These are phyloP conservation scores for Hypoxylon sp. DNA, from an alignment of 2,329 filamentous ascomycete genomes.

Conservation along the genomic window DNA sequence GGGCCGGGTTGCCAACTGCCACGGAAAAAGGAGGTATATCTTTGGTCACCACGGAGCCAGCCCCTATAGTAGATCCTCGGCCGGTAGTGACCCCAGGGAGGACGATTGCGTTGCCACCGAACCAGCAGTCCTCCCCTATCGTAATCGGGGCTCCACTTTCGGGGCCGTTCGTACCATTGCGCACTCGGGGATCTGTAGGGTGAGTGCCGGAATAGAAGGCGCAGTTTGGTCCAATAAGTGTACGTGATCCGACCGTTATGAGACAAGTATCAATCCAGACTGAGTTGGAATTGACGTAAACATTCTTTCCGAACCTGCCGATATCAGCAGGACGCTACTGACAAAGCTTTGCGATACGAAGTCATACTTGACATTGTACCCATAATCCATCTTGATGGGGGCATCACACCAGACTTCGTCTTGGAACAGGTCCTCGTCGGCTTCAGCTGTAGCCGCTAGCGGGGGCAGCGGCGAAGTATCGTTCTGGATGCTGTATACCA, in stretches of 20 bases:
- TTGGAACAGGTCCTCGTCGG: conserved; percentile 74
- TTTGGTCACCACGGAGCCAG: conserved; percentile 87
- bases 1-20: not conserved
- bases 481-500: not conserved
- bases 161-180: conserved; percentile 81
- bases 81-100: conserved; percentile 85
- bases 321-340: not conserved
- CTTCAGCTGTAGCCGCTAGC: conserved; percentile 65
- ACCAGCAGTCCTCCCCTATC: conserved; percentile 85
- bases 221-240: conserved; percentile 83
- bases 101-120: conserved; percentile 78
- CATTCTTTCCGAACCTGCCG: conserved; percentile 71
- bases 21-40: conserved; percentile 36
- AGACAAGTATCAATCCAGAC: conserved; percentile 82
- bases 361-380: conserved; percentile 71
- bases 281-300: conserved; percentile 81
- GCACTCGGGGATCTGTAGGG: conserved; percentile 79
- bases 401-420: conserved; percentile 77
- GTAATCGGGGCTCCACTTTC: conserved; percentile 80
- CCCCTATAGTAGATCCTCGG: conserved; percentile 78
- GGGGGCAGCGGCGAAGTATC: conserved; percentile 66
- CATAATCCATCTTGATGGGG: conserved; percentile 82
- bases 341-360: not conserved
- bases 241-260: conserved; percentile 81
- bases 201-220: conserved; percentile 81